A percentile compares a stretch with the other conserved stretches of the same genome.
Conservation (phyloP, 1,284 basidiomycete species). For the Melampsora americana region DNA sequence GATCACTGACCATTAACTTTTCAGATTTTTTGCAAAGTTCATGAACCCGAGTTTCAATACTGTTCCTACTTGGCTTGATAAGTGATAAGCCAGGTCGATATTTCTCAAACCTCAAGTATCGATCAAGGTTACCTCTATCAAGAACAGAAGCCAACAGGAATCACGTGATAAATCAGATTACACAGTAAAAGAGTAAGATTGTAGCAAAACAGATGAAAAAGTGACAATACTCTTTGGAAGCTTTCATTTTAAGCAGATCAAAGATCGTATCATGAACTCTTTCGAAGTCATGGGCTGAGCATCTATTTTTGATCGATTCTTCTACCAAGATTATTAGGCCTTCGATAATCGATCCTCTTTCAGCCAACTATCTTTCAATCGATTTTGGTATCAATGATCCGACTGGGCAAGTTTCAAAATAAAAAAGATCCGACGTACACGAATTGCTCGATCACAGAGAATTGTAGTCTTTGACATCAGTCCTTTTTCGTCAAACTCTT, state of each 20-base stretch:
- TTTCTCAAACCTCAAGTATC: conserved; percentile 4
- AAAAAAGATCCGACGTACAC: not conserved
- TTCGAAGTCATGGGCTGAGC: conserved; percentile 12
- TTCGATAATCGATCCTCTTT: conserved; percentile 13
- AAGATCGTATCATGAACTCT: conserved; percentile 28
- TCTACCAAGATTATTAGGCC: conserved; percentile 19
- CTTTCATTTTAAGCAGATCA: conserved; percentile 25
- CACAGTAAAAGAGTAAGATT: not conserved
- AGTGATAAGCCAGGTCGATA: not conserved
- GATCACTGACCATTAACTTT: conserved; percentile 24
- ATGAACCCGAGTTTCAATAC: conserved; percentile 19
- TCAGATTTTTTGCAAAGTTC: conserved; percentile 15
- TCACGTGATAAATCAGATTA: not conserved
- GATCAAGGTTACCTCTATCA: conserved; percentile 10
- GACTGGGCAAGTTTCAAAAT: not conserved
- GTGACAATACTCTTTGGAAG: conserved; percentile 11
- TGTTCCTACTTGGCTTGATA: not conserved
- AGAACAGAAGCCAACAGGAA: not conserved
- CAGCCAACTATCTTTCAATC: conserved; percentile 20
- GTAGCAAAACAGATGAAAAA: not conserved
- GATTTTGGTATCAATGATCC: not conserved
- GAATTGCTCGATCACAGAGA: conserved; percentile 30
- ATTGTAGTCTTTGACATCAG: conserved; percentile 37
- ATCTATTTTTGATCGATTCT: conserved; percentile 14
- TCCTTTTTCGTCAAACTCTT: not conserved